phyloP scores from a whole-genome alignment of 768 basidiomycete species.

The Hygrophorus pudorinus region DNA sequence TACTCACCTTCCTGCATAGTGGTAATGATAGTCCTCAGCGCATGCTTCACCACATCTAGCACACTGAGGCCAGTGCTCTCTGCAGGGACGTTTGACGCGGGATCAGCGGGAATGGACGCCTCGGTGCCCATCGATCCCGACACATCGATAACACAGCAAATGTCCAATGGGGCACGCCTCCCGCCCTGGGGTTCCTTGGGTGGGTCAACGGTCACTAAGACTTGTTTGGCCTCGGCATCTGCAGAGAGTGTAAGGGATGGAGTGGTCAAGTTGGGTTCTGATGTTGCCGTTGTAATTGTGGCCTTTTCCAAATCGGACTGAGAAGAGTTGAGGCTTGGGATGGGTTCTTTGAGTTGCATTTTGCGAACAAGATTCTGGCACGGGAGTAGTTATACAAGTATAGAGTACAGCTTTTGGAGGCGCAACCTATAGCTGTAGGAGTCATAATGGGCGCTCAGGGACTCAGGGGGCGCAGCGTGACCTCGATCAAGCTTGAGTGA shows the following conservation, averaged over 20 bases:
- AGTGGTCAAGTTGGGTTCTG: not conserved
- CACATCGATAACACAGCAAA: conserved; percentile 9
- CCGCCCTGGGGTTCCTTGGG: conserved; percentile 2
- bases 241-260: conserved; percentile 1
- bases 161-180: conserved; percentile 4
- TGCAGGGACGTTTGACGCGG: conserved; percentile 4
- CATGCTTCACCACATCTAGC: conserved; percentile 7
- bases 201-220: conserved; percentile 3
- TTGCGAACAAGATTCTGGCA: conserved; percentile 32
- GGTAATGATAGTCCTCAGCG: conserved; percentile 7
- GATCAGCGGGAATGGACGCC: conserved; percentile 6
- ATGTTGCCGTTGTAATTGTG: no score
- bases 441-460: no score
- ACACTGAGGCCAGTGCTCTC: conserved; percentile 8
- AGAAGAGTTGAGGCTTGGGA: conserved; percentile 29
- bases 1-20: conserved; percentile 6
- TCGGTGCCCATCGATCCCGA: conserved; percentile 7
- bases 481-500: no score
- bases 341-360: not conserved
- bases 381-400: not conserved
- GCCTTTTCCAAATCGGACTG: no score
- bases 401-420: no score
- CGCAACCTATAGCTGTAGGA: no score
- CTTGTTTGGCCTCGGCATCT: conserved; percentile 1
- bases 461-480: no score